Percentiles rank a stretch among this genome's conserved stretches.
phyloP scores from a whole-genome alignment of 2,329 filamentous ascomycete species.

The Ceratocystis eucalypticola region DNA sequence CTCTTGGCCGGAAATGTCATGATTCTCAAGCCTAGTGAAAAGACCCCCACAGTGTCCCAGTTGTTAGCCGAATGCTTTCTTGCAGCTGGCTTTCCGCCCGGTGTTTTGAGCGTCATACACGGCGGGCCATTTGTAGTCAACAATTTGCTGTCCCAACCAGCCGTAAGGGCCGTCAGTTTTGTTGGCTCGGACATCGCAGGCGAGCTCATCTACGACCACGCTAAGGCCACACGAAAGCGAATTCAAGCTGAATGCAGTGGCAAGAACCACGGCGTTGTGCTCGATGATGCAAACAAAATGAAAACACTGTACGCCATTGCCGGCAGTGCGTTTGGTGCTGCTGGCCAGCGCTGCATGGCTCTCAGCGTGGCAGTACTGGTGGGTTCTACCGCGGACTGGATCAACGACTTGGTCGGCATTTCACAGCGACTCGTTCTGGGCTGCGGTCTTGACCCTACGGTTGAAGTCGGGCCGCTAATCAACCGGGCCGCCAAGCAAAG shows the following conservation, averaged over 20 bases:
- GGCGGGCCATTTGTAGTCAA: slow-evolving; percentile 46
- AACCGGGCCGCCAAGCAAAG: slow-evolving; percentile 20
- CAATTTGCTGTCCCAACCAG: slow-evolving; percentile 51
- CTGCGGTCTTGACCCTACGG: slow-evolving; percentile 20
- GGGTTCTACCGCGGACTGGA: slow-evolving; percentile 52
- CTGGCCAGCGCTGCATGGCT: slow-evolving; percentile 47
- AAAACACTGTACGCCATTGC: slow-evolving; percentile 43
- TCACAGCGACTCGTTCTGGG: slow-evolving; percentile 37
- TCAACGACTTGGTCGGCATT: slow-evolving; percentile 47
- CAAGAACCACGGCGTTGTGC: slow-evolving; percentile 51
- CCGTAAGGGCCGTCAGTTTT: slow-evolving; percentile 61
- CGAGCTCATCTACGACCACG: slow-evolving; percentile 58
- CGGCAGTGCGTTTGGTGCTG: slow-evolving; percentile 36
- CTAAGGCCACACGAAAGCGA: slow-evolving; percentile 49
- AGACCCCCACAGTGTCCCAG: slow-evolving; percentile 33
- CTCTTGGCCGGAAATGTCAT: slow-evolving; percentile 37
- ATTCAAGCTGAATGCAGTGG: slow-evolving; percentile 55
- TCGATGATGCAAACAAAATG: slow-evolving; percentile 50
- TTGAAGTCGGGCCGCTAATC: slow-evolving; percentile 22
- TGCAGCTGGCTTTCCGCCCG: slow-evolving; percentile 60
- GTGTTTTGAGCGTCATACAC: slow-evolving; percentile 60
- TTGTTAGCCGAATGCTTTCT: slow-evolving; percentile 43
- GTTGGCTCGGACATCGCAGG: slow-evolving; percentile 62
- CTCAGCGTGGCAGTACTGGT: slow-evolving; percentile 49
- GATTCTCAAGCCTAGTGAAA: slow-evolving; percentile 41